Conservation (phyloP, 2,329 filamentous ascomycete species). For the Ophiostoma quercus region DNA sequence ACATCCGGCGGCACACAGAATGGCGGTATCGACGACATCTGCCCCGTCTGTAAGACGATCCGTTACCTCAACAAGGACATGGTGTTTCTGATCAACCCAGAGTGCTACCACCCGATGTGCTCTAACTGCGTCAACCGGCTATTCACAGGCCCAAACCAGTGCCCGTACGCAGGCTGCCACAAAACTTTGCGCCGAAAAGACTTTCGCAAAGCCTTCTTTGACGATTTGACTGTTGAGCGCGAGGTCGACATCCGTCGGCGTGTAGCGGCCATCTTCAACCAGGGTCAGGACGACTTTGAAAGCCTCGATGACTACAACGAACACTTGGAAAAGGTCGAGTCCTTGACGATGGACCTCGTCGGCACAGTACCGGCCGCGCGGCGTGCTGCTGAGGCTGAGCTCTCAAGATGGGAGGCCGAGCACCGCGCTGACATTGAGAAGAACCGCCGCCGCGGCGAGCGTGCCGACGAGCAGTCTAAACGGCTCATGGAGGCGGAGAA, state of each 20-base stretch:
- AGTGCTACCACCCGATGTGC: conserved; percentile 99
- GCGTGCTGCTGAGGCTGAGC: conserved; percentile 39
- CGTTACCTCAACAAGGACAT: conserved; percentile 93
- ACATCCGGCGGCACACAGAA: conserved; percentile 20
- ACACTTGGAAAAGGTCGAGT: conserved; percentile 89
- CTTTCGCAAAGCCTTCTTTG: conserved; percentile 86
- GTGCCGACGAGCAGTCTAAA: conserved; percentile 49
- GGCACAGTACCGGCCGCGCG: conserved; percentile 48
- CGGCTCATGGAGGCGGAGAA: conserved; percentile 58
- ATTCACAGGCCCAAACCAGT: conserved; percentile 88
- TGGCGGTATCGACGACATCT: conserved; percentile 57
- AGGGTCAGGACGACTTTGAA: conserved; percentile 85
- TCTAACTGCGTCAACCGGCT: conserved; percentile 91
- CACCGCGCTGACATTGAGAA: conserved; percentile 65
- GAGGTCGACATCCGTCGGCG: conserved; percentile 87
- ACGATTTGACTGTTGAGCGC: conserved; percentile 78
- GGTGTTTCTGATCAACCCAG: conserved; percentile 91
- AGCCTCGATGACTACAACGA: conserved; percentile 79
- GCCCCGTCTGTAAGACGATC: conserved; percentile 94
- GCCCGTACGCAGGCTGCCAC: conserved; percentile 82
- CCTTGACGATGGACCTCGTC: conserved; percentile 84
- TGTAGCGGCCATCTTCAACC: conserved; percentile 79
- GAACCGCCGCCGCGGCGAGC: conserved; percentile 48
- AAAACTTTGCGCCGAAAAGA: conserved; percentile 78
- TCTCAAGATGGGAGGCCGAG: conserved; percentile 66